Evolutionary conservation across 2,329 filamentous ascomycete species (phyloP), one percentile per base, ranked within the genome.

Genomic region (Paraphaeosphaeria minitans): DNA sequence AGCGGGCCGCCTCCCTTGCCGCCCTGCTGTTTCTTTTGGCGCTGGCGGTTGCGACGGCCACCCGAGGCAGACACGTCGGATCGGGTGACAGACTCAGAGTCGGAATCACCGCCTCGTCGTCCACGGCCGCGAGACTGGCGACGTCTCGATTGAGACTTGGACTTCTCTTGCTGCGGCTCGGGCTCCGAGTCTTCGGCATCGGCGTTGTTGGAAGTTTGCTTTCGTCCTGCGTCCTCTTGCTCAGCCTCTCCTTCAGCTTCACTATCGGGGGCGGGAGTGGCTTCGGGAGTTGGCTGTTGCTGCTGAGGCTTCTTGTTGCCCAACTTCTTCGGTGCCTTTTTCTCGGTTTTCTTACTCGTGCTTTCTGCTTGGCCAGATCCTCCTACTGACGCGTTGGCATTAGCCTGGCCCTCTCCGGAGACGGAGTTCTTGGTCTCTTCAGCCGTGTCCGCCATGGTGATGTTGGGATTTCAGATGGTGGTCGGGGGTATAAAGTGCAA

Each of bases 11-110:
- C 76, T 33, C 78, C 76, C 33, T 77, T 77, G 58, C 79, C 77
- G 55, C 77, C 73, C 67, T 75, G 65, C 66, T 82, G 78, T 73
- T 83, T 82, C 75, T 82, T 79, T 60, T 75, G 73, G 63, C 77
- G 72, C 66, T 85, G 83, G 63, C 84, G 79, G 68, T 85, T 84
- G 63, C 83, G 83, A 61, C 85, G 83, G 57, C 84, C 84, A 60
- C 82, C 82, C 42, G 78, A 72, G 31, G 78, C 76, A 58, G 83
- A 84, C 57, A 83, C 80, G 62, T 86, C 83, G 67, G 80, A 82
- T 66, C 83, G 81, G 6, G 82, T 76, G 61, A 84, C 77, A 48
- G 81, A 83, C 67, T 87, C 85, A 31, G 79, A 80, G 66, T 86
- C 85, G 63, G 78, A 81, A 9, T 82, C 80, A 53, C 71, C 68